Conservation (phyloP, 2,329 filamentous ascomycete genomes). For the Diaporthe capsici region DNA sequence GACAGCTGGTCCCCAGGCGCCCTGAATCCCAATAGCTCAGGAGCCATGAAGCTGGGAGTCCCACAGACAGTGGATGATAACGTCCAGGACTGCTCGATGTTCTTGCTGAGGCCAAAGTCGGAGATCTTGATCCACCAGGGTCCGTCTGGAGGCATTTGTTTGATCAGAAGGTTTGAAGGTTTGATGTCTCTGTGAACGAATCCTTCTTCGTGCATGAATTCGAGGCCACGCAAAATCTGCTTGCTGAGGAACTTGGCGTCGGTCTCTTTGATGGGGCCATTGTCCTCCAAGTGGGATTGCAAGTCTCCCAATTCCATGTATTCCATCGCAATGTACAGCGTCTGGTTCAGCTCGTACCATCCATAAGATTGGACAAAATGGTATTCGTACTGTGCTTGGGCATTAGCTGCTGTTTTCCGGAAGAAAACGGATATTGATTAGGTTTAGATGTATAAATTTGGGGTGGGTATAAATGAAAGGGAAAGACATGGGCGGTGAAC, state of each 20-base stretch:
- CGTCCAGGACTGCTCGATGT: not conserved
- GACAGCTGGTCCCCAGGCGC: not conserved
- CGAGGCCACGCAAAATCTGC: not conserved
- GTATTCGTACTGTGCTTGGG: not conserved
- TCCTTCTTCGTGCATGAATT: conserved; percentile 1
- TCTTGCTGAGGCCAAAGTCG: conserved; percentile 14
- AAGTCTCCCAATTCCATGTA: not conserved
- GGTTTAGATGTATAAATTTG: no score
- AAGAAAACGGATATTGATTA: no score
- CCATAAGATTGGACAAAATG: conserved; percentile 1
- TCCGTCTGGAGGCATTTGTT: not conserved
- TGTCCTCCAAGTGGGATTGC: not conserved
- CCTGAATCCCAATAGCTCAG: not conserved
- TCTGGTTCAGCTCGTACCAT: not conserved
- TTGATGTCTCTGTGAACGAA: not conserved
- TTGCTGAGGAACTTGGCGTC: not conserved
- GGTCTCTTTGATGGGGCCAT: not conserved
- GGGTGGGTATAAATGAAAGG: not conserved
- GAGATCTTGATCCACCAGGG: not conserved
- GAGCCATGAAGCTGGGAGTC: not conserved
- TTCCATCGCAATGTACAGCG: not conserved
- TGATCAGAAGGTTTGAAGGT: not conserved
- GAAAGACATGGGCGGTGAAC: not conserved
- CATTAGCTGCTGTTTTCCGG: not conserved
- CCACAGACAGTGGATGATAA: not conserved